Conservation (phyloP, 1,139 yeast genomes). For the Zygoascus meyerae region DNA sequence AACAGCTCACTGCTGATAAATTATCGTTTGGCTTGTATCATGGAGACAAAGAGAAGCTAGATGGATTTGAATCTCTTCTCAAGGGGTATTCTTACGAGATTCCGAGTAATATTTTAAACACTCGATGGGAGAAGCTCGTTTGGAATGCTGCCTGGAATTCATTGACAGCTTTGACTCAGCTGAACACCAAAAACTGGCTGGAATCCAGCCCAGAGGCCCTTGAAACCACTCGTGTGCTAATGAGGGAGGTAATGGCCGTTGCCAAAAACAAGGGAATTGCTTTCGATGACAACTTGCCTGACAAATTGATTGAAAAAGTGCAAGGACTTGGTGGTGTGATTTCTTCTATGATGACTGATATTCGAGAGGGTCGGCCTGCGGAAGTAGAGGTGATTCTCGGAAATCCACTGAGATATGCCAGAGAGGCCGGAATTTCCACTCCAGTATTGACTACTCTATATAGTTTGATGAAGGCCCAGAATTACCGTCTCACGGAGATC, state of each 20-base stretch:
- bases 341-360: constrained; percentile 59
- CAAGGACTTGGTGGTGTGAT: constrained; percentile 12
- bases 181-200: constrained; percentile 43
- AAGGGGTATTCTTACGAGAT: constrained; percentile 18
- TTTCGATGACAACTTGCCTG: constrained; percentile 38
- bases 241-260: constrained; percentile 50
- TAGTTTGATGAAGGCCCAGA: constrained; percentile 30
- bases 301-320: constrained; percentile 42
- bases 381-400: constrained; percentile 63
- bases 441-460: constrained; percentile 51
- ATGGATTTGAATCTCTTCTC: constrained; percentile 12
- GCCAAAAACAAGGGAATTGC: constrained; percentile 52
- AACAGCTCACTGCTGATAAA: constrained; percentile 41
- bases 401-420: constrained; percentile 53
- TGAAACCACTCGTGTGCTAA: constrained; percentile 39
- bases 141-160: constrained; percentile 61
- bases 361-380: constrained; percentile 52
- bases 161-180: constrained; percentile 45
- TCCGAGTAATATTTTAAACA: constrained; percentile 17
- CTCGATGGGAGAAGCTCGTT: constrained; percentile 60
- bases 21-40: constrained; percentile 48
- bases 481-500: constrained; percentile 12
- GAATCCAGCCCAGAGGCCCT: constrained; percentile 18
- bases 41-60: constrained; percentile 9
- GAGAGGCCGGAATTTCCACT: constrained; percentile 44